These are phyloP conservation scores for Curvularia eragrostidis DNA, from an alignment of 2,329 filamentous ascomycete species.

Conservation along the genomic window DNA sequence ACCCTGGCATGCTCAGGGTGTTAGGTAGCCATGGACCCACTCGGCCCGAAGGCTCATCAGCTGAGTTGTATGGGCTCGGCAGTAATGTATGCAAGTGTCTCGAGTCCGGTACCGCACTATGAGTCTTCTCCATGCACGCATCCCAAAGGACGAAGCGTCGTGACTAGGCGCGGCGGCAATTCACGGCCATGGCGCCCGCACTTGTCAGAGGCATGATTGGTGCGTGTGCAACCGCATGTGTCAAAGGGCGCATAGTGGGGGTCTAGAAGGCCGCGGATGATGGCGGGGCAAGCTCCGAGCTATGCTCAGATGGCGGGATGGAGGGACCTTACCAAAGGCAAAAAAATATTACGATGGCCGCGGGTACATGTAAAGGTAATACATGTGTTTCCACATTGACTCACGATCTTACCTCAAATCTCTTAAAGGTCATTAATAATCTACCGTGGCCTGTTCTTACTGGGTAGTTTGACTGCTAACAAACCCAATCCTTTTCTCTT, in stretches of 20 bases:
- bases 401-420: constrained; percentile 20
- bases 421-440: constrained; percentile 3
- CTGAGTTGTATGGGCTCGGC: constrained; percentile 10
- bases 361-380: constrained; percentile 31
- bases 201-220: constrained; percentile 24
- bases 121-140: neutral
- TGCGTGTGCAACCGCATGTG: constrained; percentile 23
- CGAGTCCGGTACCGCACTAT: constrained; percentile 3
- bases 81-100: neutral
- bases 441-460: neutral
- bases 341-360: constrained; percentile 40
- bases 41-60: constrained; percentile 14
- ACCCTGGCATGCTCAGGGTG: constrained; percentile 21
- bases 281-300: constrained; percentile 25
- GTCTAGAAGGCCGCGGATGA: constrained; percentile 24
- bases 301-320: constrained; percentile 24
- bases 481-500: neutral
- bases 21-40: constrained; percentile 18
- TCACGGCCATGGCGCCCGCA: constrained; percentile 23
- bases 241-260: constrained; percentile 32
- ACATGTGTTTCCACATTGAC: constrained; percentile 28
- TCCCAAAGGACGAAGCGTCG: neutral
- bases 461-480: constrained; percentile 7
- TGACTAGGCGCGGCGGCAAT: constrained; percentile 28
- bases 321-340: constrained; percentile 27